Base-by-base conservation (phyloP, 2,329 filamentous ascomycete genomes). In the Trichophyton equinum region DNA sequence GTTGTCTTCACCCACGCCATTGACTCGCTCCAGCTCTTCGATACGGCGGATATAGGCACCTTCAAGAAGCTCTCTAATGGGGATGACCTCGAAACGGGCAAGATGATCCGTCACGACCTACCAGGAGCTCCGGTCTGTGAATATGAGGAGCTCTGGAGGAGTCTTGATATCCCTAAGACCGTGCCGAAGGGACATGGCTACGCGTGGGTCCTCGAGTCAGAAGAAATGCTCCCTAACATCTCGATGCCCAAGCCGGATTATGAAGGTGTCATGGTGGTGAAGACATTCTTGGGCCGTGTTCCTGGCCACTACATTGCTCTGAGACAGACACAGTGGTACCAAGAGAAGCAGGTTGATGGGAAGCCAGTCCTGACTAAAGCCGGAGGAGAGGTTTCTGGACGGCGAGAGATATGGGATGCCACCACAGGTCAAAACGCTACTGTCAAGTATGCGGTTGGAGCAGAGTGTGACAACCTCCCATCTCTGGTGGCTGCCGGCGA, bases 61-160 rank as follows among this genome's bases (percentile, higher is more conserved):
- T 76, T 76, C 62, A 68, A 68, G 7, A 63, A 67, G 1, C 67
- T 76, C 15, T 70, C 74, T 0, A 75, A 75, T 57, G 74, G 74
- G 1, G 73, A 76, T 53, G 70, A 72, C 36, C 68, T 76, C 0
- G 75, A 76, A 60, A 71, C 67, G 0, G 75, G 75, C 0, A 65
- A 64, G 0, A 76, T 76, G 74, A 68, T 73, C 22, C 72, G 71
- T 13, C 66, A 68, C 22, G 72, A 75, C 64, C 60, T 70, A 0
- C 68, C 70, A 0, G 71, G 70, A 1, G 65, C 66, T 8, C 70
- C 69, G 2, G 62, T 73, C 0, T 68, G 68, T 2, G 66, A 69
- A 6, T 89, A 91, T 65, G 85, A 88, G 69, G 86, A 89, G 70
- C 68, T 86, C 1, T 89, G 86, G 86, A 70, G 73, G 1, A 81